Percentiles rank a stretch among this genome's conserved stretches.
phyloP scores from a whole-genome alignment of 23 red algal genomes.

The Gracilaria domingensis region DNA sequence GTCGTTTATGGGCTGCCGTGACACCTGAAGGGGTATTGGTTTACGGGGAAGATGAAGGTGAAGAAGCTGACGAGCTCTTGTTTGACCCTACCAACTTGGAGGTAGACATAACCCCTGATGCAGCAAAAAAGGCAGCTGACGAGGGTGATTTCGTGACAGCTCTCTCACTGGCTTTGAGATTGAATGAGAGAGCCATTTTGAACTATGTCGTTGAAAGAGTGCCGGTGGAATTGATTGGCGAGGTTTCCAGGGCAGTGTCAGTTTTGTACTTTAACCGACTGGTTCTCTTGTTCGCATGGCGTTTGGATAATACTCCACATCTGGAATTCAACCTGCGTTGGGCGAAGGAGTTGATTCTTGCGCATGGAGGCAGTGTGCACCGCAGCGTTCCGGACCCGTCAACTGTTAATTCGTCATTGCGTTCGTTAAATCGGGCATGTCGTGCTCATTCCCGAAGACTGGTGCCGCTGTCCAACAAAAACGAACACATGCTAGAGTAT shows the following conservation, averaged over 20 bases:
- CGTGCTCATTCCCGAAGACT: constrained; percentile 65
- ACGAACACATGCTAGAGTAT: constrained; percentile 64
- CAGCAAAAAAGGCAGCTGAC: constrained; percentile 47
- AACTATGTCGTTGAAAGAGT: constrained; percentile 67
- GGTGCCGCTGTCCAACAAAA: constrained; percentile 32
- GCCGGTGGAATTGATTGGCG: constrained; percentile 47
- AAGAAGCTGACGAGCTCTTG: constrained; percentile 63
- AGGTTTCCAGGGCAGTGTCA: constrained; percentile 48
- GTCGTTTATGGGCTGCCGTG: constrained; percentile 82
- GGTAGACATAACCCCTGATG: constrained; percentile 90
- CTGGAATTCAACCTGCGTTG: constrained; percentile 71
- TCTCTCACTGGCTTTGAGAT: constrained; percentile 81
- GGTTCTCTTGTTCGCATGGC: constrained; percentile 61
- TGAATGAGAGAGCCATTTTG: constrained; percentile 70
- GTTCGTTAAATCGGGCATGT: constrained; percentile 57
- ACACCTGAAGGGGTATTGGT: constrained; percentile 93
- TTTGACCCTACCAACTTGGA: constrained; percentile 96
- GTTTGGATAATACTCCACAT: constrained; percentile 70
- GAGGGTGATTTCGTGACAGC: constrained; percentile 57
- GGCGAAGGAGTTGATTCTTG: constrained; percentile 51
- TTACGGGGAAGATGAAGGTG: constrained; percentile 58
- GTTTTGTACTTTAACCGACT: constrained; percentile 54
- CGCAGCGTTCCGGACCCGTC: constrained; percentile 45
- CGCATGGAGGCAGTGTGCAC: constrained; percentile 53
- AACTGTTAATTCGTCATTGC: constrained; percentile 63